Conservation (phyloP, 345 rosid genomes). For the Arabis alpina region DNA sequence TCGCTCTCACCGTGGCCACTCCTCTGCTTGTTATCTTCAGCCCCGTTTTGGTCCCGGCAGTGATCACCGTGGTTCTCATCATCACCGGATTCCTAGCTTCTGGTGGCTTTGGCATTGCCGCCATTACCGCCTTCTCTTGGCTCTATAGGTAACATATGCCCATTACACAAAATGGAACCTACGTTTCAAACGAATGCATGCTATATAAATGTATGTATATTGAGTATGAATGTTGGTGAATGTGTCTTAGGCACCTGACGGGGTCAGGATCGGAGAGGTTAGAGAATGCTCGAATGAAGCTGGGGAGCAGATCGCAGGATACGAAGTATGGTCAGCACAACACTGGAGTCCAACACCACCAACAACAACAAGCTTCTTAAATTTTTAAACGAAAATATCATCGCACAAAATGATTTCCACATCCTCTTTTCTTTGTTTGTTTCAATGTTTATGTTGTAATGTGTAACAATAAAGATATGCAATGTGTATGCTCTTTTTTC, state of each 20-base stretch:
- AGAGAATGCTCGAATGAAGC: slow-evolving; percentile 65
- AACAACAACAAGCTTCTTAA: slow-evolving; percentile 22
- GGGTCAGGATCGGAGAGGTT: slow-evolving; percentile 69
- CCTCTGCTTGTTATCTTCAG: slow-evolving; percentile 80
- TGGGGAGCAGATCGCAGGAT: slow-evolving; percentile 65
- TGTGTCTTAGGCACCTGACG: slow-evolving; percentile 57
- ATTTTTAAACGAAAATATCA: not conserved
- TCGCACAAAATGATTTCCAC: slow-evolving; percentile 2
- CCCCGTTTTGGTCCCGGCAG: slow-evolving; percentile 81
- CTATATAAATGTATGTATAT: not conserved
- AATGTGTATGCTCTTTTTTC: not conserved
- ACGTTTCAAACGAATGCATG: not conserved
- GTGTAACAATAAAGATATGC: not conserved
- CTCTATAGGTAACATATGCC: slow-evolving; percentile 56
- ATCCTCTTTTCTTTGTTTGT: slow-evolving; percentile 6
- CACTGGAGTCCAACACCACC: slow-evolving; percentile 49
- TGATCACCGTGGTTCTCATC: slow-evolving; percentile 55
- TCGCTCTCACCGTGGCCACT: slow-evolving; percentile 68
- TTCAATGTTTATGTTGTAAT: slow-evolving; percentile 12
- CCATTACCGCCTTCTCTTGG: slow-evolving; percentile 76
- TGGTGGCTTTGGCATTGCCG: slow-evolving; percentile 79
- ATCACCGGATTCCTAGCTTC: slow-evolving; percentile 72
- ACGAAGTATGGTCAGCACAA: slow-evolving; percentile 56
- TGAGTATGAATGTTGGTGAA: slow-evolving; percentile 1
- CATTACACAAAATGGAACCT: slow-evolving; percentile 4